These are phyloP conservation scores for Podila verticillata DNA, from an alignment of 192 early-diverging fungal species.

Conservation along the genomic window DNA sequence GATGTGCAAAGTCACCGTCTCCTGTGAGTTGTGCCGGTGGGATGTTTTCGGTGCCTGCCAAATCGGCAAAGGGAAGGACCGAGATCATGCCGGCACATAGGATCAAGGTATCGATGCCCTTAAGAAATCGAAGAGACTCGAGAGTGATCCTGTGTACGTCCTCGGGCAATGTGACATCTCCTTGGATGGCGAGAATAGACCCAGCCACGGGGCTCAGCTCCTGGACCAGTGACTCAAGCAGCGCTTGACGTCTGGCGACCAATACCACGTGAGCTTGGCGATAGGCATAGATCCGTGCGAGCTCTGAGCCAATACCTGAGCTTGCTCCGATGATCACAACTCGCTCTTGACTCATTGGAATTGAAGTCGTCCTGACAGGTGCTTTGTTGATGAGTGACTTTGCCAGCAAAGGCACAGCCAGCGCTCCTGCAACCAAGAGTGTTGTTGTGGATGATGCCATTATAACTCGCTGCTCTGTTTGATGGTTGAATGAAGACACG, in stretches of 20 bases:
- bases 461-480: too few relatives aligned
- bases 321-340: slow-evolving; percentile 84
- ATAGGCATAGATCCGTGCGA: slow-evolving; percentile 74
- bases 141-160: slow-evolving; percentile 58
- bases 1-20: slow-evolving; percentile 1
- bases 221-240: slow-evolving; percentile 58
- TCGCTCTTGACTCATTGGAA: slow-evolving; percentile 36
- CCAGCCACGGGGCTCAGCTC: slow-evolving; percentile 54
- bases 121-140: slow-evolving; percentile 34
- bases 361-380: slow-evolving; percentile 4
- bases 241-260: slow-evolving; percentile 65
- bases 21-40: background rate
- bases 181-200: slow-evolving; percentile 50
- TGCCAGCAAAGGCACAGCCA: slow-evolving; percentile 11
- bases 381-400: background rate
- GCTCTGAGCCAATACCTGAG: slow-evolving; percentile 76
- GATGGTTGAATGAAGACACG: background rate
- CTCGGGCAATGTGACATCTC: slow-evolving; percentile 65
- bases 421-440: slow-evolving; percentile 1
- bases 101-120: slow-evolving; percentile 72
- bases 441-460: background rate
- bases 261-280: slow-evolving; percentile 71
- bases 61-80: slow-evolving; percentile 71
- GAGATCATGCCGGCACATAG: slow-evolving; percentile 83
- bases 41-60: slow-evolving; percentile 56